Evolutionary conservation across 1,139 yeast genomes (phyloP).

Genomic region (Scheffersomyces stambukii): DNA sequence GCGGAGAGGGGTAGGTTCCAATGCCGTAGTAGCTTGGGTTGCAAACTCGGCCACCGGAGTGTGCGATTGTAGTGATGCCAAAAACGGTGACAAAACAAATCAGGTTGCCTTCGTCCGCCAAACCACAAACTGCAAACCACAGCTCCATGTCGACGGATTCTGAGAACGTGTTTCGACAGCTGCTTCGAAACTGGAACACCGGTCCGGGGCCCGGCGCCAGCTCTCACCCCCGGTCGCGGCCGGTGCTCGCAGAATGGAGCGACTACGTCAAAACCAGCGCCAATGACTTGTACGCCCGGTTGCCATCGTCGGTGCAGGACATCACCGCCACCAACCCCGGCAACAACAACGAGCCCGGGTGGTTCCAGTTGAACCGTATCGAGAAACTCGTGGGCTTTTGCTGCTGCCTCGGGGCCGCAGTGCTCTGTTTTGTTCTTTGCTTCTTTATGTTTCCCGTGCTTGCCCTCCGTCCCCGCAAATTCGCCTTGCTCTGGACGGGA

Average conservation of each 20-base stretch:
- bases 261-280: conserved; percentile 43
- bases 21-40: too few species aligned
- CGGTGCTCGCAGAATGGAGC: conserved; percentile 41
- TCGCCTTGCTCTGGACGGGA: conserved; percentile 86
- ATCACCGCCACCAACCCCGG: conserved; percentile 4
- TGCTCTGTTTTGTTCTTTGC: conserved; percentile 76
- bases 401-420: conserved; percentile 71
- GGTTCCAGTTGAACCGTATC: conserved; percentile 65
- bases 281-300: conserved; percentile 35
- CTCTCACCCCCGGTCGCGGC: conserved; percentile 14
- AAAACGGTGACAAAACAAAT: too few species aligned
- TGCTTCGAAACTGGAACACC: conserved; percentile 38
- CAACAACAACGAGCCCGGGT: conserved; percentile 39
- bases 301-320: conserved; percentile 28
- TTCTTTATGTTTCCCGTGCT: conserved; percentile 84
- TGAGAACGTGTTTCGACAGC: conserved; percentile 40
- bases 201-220: conserved; percentile 13
- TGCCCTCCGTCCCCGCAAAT: conserved; percentile 86
- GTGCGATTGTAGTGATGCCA: too few species aligned
- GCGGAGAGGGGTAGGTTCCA: too few species aligned
- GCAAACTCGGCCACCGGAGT: too few species aligned
- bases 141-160: conserved; percentile 23
- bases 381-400: conserved; percentile 79
- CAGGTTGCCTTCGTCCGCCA: too few species aligned
- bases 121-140: too few species aligned